Evolutionary conservation across 1,284 basidiomycete species (phyloP).

Genomic region (Vanrija sp.): DNA sequence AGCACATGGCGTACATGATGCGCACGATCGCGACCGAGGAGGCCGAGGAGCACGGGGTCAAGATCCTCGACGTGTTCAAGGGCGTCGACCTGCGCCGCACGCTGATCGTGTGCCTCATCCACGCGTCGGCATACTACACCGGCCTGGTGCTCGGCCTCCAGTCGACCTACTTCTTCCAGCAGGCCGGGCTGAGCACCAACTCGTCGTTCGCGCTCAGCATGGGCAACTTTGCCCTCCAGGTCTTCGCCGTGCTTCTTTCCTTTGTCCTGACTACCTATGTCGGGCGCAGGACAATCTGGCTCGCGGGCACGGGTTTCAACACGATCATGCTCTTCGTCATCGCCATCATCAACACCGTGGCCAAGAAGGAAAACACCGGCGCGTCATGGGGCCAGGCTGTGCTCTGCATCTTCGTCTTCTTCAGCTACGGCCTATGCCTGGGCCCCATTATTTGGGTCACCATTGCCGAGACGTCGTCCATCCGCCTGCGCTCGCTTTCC

Average conservation of each 20-base stretch:
- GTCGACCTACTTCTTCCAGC: slow-evolving; percentile 37
- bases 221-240: not conserved
- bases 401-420: not conserved
- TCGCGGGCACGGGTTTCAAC: not conserved
- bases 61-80: slow-evolving; percentile 49
- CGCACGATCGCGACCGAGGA: not conserved
- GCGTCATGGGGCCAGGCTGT: not conserved
- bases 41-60: slow-evolving; percentile 1
- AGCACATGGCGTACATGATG: not conserved
- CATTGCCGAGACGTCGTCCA: not conserved
- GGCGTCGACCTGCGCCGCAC: slow-evolving; percentile 50
- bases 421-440: not conserved
- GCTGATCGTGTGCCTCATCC: slow-evolving; percentile 46
- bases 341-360: not conserved
- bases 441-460: not conserved
- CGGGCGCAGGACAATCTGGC: slow-evolving; percentile 3
- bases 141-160: slow-evolving; percentile 39
- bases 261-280: not conserved
- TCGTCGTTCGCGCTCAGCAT: not conserved
- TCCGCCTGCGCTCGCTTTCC: not conserved
- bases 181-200: not conserved
- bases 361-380: not conserved
- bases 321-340: not conserved
- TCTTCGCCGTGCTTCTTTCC: not conserved
- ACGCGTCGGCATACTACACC: slow-evolving; percentile 41